Evolutionary conservation across 108 stramenopile genomes (phyloP).

Genomic region (Fragilariopsis cylindrus): DNA sequence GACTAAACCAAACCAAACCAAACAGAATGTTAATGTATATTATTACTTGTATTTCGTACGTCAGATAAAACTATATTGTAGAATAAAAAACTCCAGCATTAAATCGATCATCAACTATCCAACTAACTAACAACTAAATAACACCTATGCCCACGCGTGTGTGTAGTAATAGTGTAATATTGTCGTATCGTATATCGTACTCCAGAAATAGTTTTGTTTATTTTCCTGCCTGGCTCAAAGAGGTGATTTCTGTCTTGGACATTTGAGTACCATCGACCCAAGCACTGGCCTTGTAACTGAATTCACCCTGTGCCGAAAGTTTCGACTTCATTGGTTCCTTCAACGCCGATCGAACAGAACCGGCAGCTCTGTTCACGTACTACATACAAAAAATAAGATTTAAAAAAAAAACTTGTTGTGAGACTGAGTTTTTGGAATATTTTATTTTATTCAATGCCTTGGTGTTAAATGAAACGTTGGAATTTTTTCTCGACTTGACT

Average conservation of each 20-base stretch:
- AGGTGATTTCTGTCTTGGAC: slow-evolving; percentile 41
- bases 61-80: too few species aligned
- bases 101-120: too few species aligned
- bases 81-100: too few species aligned
- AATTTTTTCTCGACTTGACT: too few species aligned
- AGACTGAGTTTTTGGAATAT: not conserved
- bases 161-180: too few species aligned
- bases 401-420: not conserved
- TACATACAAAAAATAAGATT: slow-evolving; percentile 31
- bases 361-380: slow-evolving; percentile 86
- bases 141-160: too few species aligned
- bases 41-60: too few species aligned
- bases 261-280: slow-evolving; percentile 63
- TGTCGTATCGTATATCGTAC: too few species aligned
- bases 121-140: too few species aligned
- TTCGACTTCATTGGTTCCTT: slow-evolving; percentile 91
- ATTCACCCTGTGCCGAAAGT: slow-evolving; percentile 72
- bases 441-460: not conserved
- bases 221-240: slow-evolving; percentile 26
- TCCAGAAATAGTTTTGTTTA: not conserved
- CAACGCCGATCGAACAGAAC: slow-evolving; percentile 69
- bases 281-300: slow-evolving; percentile 66
- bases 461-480: not conserved
- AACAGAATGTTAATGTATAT: too few species aligned
- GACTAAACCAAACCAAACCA: too few species aligned